Conservation (phyloP, 2,329 filamentous ascomycete species). For the Penicillium digitatum region DNA sequence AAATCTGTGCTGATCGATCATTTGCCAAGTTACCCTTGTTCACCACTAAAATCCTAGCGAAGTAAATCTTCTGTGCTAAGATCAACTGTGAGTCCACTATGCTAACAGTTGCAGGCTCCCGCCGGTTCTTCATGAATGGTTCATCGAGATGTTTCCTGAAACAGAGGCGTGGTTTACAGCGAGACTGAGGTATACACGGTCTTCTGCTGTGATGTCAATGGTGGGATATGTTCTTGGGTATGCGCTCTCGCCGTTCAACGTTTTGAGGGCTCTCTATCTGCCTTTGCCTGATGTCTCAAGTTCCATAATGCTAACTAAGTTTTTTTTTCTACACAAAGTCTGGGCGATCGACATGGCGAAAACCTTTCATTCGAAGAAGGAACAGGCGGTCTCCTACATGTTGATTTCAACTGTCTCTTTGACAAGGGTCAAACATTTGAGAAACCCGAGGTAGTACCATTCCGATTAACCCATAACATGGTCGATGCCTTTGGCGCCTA, state of each 20-base stretch:
- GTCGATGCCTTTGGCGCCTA: conserved; percentile 94
- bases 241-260: conserved; percentile 9
- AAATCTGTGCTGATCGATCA: conserved; percentile 56
- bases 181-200: conserved; percentile 82
- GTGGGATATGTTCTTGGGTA: conserved; percentile 83
- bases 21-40: conserved; percentile 65
- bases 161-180: conserved; percentile 89
- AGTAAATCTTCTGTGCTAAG: conserved; percentile 26
- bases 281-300: background rate
- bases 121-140: conserved; percentile 87
- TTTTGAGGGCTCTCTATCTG: background rate
- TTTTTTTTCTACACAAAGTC: conserved; percentile 35
- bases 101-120: conserved; percentile 57
- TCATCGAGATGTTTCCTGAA: conserved; percentile 89
- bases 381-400: conserved; percentile 90
- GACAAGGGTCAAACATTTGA: conserved; percentile 96
- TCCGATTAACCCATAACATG: conserved; percentile 98
- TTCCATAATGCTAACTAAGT: background rate
- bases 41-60: conserved; percentile 57
- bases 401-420: conserved; percentile 99
- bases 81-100: background rate
- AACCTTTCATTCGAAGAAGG: conserved; percentile 94
- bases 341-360: conserved; percentile 94
- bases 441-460: conserved; percentile 91
- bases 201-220: conserved; percentile 99